Conservation (phyloP, 352 stramenopile genomes). For the Phytophthora idaei region DNA sequence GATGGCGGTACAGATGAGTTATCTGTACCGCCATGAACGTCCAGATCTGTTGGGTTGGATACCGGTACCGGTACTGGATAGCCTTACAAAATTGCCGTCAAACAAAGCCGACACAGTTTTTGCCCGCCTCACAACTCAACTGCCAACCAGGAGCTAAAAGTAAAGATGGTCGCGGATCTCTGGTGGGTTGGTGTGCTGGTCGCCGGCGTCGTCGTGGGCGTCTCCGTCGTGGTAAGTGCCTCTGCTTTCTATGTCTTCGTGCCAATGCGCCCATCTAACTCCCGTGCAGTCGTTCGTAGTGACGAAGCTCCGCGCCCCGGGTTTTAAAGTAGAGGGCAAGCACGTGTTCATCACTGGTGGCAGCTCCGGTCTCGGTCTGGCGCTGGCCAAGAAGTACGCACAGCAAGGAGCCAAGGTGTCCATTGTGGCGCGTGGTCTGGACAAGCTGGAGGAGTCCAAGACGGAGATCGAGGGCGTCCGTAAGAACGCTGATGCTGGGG, state of each 20-base stretch:
- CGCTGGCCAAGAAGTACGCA: constrained; percentile 75
- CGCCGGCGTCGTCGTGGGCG: constrained; percentile 48
- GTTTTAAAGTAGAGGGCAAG: constrained; percentile 78
- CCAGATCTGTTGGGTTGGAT: background rate
- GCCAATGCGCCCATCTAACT: constrained; percentile 4
- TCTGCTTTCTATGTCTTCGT: background rate
- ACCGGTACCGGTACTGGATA: no score
- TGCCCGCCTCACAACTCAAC: constrained; percentile 11
- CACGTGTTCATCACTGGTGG: constrained; percentile 86
- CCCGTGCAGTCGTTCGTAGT: constrained; percentile 56
- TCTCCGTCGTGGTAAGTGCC: constrained; percentile 55
- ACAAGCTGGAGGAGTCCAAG: constrained; percentile 71
- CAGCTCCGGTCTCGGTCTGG: constrained; percentile 69
- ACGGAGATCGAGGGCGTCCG: constrained; percentile 56
- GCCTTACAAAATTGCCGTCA: constrained; percentile 14
- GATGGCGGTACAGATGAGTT: no score
- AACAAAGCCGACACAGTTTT: background rate
- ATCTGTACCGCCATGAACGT: background rate
- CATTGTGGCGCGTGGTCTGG: constrained; percentile 64
- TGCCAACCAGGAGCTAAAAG: background rate
- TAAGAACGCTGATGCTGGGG: constrained; percentile 37
- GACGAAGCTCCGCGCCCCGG: constrained; percentile 66
- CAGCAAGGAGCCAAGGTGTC: constrained; percentile 71
- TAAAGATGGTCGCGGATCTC: constrained; percentile 40
- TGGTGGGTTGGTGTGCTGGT: constrained; percentile 58